phyloP scores from a whole-genome alignment of 495 filamentous ascomycete species.

The Daldinia loculata region DNA sequence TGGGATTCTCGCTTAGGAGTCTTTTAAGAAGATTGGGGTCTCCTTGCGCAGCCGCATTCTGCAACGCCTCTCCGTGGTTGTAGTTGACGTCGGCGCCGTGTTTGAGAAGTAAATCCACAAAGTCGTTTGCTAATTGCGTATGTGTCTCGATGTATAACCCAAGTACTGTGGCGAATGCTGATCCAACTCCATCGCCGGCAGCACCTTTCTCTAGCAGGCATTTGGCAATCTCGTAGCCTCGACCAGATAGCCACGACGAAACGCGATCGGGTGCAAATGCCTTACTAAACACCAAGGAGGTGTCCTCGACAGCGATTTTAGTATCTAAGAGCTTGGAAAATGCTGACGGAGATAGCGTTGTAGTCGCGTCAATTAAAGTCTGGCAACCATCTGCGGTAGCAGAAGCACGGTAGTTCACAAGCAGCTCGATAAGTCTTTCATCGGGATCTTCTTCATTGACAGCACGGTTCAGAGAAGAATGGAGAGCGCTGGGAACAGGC shows the following conservation, averaged over 20 bases:
- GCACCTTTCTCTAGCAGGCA: slow-evolving; percentile 55
- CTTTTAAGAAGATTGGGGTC: slow-evolving; percentile 51
- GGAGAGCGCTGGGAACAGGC: slow-evolving; percentile 49
- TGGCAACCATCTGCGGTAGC: slow-evolving; percentile 54
- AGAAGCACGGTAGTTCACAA: slow-evolving; percentile 54
- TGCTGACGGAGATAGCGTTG: slow-evolving; percentile 45
- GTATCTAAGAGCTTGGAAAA: slow-evolving; percentile 49
- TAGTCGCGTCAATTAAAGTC: slow-evolving; percentile 54
- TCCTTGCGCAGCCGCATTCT: slow-evolving; percentile 52
- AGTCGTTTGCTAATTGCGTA: slow-evolving; percentile 47
- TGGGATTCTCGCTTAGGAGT: slow-evolving; percentile 50
- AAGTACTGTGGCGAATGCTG: slow-evolving; percentile 50
- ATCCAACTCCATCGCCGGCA: slow-evolving; percentile 49
- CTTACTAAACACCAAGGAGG: slow-evolving; percentile 51
- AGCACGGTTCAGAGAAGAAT: slow-evolving; percentile 52
- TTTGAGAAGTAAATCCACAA: slow-evolving; percentile 49
- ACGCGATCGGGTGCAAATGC: slow-evolving; percentile 48
- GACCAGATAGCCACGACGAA: slow-evolving; percentile 49
- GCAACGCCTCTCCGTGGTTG: slow-evolving; percentile 52
- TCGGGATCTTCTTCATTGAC: slow-evolving; percentile 58
- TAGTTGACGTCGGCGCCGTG: slow-evolving; percentile 52
- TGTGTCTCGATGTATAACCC: slow-evolving; percentile 46
- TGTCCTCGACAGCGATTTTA: slow-evolving; percentile 48
- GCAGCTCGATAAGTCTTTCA: slow-evolving; percentile 50
- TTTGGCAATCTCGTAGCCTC: slow-evolving; percentile 50